phyloP scores from a whole-genome alignment of 202 grass and related monocot genomes.

The Setaria italica region DNA sequence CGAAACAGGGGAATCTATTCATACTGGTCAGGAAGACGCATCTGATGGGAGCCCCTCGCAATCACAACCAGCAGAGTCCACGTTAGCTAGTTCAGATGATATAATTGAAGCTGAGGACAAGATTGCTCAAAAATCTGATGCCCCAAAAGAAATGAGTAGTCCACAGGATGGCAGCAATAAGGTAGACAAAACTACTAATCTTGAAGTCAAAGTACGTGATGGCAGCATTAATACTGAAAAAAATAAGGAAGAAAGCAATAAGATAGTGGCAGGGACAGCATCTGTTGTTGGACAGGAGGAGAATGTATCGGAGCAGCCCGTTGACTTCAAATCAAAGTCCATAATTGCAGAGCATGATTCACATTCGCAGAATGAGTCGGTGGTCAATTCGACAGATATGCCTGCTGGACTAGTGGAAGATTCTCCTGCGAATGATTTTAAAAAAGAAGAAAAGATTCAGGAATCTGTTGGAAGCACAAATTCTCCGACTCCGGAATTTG shows the following conservation, averaged over 20 bases:
- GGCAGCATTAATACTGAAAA: slow-evolving; percentile 39
- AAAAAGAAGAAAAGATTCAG: slow-evolving; percentile 57
- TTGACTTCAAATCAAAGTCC: slow-evolving; percentile 36
- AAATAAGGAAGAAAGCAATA: slow-evolving; percentile 48
- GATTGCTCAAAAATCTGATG: slow-evolving; percentile 43
- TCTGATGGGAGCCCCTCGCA: slow-evolving; percentile 15
- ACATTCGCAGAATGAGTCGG: slow-evolving; percentile 33
- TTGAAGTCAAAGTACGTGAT: slow-evolving; percentile 51
- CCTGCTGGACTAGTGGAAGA: slow-evolving; percentile 51
- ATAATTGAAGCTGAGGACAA: slow-evolving; percentile 44
- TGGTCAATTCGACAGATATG: slow-evolving; percentile 30
- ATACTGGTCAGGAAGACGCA: slow-evolving; percentile 51
- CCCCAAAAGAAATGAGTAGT: slow-evolving; percentile 43
- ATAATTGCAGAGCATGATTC: slow-evolving; percentile 47
- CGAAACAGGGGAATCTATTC: slow-evolving; percentile 38
- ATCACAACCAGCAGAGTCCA: slow-evolving; percentile 42
- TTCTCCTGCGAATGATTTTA: slow-evolving; percentile 44
- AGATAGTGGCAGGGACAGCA: slow-evolving; percentile 32
- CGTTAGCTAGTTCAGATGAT: slow-evolving; percentile 24
- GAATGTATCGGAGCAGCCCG: slow-evolving; percentile 29
- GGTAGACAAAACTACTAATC: slow-evolving; percentile 34
- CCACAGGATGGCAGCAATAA: slow-evolving; percentile 50
- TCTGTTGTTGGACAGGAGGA: slow-evolving; percentile 42
- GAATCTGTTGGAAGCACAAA: slow-evolving; percentile 41
- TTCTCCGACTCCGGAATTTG: slow-evolving; percentile 49